Conservation (phyloP, 768 basidiomycete genomes). For the Trichaptum fuscoviolaceum region DNA sequence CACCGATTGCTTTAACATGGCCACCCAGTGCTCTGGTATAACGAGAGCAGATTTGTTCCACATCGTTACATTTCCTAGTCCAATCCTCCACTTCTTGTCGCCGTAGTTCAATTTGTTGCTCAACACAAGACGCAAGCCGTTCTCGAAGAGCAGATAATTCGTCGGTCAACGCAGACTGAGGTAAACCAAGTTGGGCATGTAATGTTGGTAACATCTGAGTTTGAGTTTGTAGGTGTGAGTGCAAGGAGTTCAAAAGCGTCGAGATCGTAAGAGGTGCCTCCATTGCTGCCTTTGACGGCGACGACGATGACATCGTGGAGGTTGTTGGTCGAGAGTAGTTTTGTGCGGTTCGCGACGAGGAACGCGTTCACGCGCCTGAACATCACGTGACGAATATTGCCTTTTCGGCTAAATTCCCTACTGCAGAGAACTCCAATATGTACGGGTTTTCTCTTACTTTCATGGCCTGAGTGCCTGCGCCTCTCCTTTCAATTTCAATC, state of each 20-base stretch:
- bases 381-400: not conserved
- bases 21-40: slow-evolving; percentile 69
- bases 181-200: slow-evolving; percentile 80
- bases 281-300: slow-evolving; percentile 4
- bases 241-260: slow-evolving; percentile 68
- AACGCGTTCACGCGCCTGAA: not conserved
- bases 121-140: slow-evolving; percentile 70
- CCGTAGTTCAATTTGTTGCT: slow-evolving; percentile 62
- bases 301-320: slow-evolving; percentile 1
- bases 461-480: slow-evolving; percentile 28
- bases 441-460: not conserved
- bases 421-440: not conserved
- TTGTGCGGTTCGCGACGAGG: too few species aligned
- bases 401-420: not conserved
- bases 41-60: slow-evolving; percentile 60
- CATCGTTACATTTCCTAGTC: slow-evolving; percentile 54
- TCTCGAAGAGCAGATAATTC: slow-evolving; percentile 72
- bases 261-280: slow-evolving; percentile 34
- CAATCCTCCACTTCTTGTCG: slow-evolving; percentile 75
- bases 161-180: slow-evolving; percentile 72
- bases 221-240: slow-evolving; percentile 74
- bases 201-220: slow-evolving; percentile 77
- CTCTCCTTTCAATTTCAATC: slow-evolving; percentile 32
- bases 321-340: not conserved
- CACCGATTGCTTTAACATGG: slow-evolving; percentile 61